Evolutionary conservation across 129 eudicot species (phyloP).

Genomic region (Smallanthus sonchifolius): DNA sequence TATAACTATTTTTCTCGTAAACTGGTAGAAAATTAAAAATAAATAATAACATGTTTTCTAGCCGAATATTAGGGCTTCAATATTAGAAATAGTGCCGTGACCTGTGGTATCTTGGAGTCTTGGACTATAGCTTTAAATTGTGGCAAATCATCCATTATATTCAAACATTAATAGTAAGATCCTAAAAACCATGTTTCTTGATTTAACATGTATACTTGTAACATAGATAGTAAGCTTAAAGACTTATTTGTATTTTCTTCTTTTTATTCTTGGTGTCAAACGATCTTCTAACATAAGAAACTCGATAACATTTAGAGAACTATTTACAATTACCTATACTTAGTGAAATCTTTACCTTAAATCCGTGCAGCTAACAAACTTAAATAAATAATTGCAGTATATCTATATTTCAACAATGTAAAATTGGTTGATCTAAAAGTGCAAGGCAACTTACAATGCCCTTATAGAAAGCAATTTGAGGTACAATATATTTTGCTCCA

Average conservation of each 20-base stretch:
- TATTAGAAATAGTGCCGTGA: conserved; percentile 57
- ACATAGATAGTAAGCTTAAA: neutral
- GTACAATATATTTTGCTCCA: conserved; percentile 79
- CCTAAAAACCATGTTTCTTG: neutral
- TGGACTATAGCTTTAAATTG: conserved; percentile 83
- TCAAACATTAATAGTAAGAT: neutral
- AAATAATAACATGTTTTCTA: conserved; percentile 64
- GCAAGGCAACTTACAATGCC: conserved; percentile 62
- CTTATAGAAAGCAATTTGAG: conserved; percentile 87
- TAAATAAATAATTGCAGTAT: neutral
- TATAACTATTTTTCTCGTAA: neutral
- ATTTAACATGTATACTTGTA: neutral
- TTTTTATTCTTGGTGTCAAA: neutral
- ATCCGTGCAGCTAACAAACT: neutral
- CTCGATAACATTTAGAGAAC: neutral
- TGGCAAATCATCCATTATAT: conserved; percentile 16
- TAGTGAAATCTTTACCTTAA: neutral
- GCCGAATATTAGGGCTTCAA: conserved; percentile 60
- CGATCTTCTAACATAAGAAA: conserved; percentile 3
- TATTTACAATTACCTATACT: neutral
- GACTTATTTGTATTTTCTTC: neutral
- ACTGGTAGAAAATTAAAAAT: neutral
- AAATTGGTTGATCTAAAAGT: neutral
- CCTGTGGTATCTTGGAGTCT: conserved; percentile 64
- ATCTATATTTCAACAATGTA: neutral